Evolutionary conservation across 2,329 filamentous ascomycete genomes (phyloP).

Genomic region (Fusarium multiceps): DNA sequence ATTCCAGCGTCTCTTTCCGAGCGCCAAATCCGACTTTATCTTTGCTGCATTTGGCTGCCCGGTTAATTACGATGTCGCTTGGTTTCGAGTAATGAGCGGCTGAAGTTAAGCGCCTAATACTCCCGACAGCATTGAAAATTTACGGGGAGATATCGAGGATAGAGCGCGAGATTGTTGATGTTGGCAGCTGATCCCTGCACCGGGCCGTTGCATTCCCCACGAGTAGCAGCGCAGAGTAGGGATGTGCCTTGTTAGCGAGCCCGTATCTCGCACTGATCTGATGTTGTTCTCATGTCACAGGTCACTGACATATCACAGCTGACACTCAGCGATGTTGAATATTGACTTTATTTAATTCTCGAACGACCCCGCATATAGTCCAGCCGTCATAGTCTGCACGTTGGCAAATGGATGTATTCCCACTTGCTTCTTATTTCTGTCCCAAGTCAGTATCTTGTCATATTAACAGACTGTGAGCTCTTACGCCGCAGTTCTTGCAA

Average conservation of each 20-base stretch:
- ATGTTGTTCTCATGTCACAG: not conserved
- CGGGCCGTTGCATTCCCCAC: not conserved
- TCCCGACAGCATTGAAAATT: no score
- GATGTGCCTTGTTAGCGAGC: not conserved
- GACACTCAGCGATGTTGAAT: not conserved
- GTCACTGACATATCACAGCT: not conserved
- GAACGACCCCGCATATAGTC: not conserved
- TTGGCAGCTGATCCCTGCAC: not conserved
- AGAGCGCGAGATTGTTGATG: no score
- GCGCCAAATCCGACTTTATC: no score
- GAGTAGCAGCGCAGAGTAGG: not conserved
- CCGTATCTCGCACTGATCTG: not conserved
- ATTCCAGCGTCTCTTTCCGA: no score
- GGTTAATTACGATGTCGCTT: no score
- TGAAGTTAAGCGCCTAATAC: no score
- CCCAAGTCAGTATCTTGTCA: rapidly evolving
- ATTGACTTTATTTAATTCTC: not conserved
- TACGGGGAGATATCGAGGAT: no score
- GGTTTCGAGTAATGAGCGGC: no score
- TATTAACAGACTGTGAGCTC: rapidly evolving
- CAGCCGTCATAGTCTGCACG: not conserved
- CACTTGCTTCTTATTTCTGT: not conserved
- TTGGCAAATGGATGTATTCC: not conserved
- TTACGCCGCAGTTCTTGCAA: constrained; percentile 27
- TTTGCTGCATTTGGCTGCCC: no score